Percentiles rank a stretch among this genome's conserved stretches.
These are phyloP conservation scores for Neofusicoccum laricinum DNA, from an alignment of 2,329 filamentous ascomycete species.

Conservation along the genomic window DNA sequence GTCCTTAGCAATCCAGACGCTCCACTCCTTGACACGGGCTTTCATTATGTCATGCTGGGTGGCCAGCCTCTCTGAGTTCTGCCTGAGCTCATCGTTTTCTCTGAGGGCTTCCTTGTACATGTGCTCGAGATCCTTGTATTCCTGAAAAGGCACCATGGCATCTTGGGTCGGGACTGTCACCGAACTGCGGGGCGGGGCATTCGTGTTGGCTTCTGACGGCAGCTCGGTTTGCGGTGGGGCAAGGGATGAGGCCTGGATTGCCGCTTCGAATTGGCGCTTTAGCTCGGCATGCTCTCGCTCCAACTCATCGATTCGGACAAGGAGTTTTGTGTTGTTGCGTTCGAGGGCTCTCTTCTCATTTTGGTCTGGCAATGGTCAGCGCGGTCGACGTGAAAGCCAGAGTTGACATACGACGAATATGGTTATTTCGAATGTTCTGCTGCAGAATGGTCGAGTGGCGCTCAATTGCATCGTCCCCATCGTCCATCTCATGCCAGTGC, in stretches of 20 bases:
- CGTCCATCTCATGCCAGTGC: neutral
- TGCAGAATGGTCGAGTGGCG: neutral
- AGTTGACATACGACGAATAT: neutral
- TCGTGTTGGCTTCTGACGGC: neutral
- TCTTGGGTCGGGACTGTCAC: neutral
- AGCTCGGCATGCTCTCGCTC: slow-evolving; percentile 19
- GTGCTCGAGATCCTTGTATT: slow-evolving; percentile 26
- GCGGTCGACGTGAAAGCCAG: neutral
- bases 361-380: neutral
- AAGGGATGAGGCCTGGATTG: neutral
- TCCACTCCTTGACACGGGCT: slow-evolving; percentile 37
- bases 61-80: slow-evolving; percentile 28
- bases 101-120: neutral
- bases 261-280: slow-evolving; percentile 16
- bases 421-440: neutral
- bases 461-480: neutral
- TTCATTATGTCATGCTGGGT: slow-evolving; percentile 35
- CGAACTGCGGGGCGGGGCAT: neutral
- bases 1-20: slow-evolving; percentile 19
- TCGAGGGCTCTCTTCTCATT: neutral
- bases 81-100: slow-evolving; percentile 26
- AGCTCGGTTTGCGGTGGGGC: neutral
- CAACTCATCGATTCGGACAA: slow-evolving; percentile 3
- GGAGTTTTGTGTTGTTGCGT: neutral
- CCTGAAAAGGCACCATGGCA: slow-evolving; percentile 20